Base-by-base conservation (phyloP, 345 rosid genomes). In the Viola odorata region DNA sequence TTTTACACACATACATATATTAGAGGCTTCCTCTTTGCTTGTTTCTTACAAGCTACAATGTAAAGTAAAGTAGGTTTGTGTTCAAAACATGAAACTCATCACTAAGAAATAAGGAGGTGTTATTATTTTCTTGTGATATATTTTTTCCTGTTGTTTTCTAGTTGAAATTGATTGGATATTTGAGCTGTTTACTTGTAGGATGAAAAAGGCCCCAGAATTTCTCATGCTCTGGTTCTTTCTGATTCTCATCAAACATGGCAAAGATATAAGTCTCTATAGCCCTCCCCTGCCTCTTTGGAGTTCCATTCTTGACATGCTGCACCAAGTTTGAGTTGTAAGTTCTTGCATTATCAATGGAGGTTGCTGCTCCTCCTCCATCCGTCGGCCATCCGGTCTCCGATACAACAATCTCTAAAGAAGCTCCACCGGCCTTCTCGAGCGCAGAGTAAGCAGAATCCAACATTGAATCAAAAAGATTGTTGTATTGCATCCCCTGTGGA, bases 301-400 rank as follows among this genome's bases (percentile, higher is more conserved):
- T 74, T 50, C 74, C 78, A 39, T 49, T 51, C 57, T 68, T 64
- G 23, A 69, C 74, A 50, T 41, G 74, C 6, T 15, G 53, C 32
- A 53, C 41, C 58, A 55, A 7, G 41, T 55, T 55, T 13, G 14
- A 53, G 39, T 48, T 53, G 39, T 75, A 75, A 15, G 63, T 63
- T 56, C 56, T 67, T 12, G 79, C 72, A 63, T 67, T 75, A 0
- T 67, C 73, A 14, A 67, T 6, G 3, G 53, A 47, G 3, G 79
- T 41, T 2, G 44, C 56, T 4, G 6, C 6, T 5, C 65, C 12
- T 10, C 61, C 76, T 10, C 73, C 70, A 0, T 9, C 61, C 2
- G 76, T 41, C 1, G 68, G 79, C 79, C 79, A 71, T 3, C 79
- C 70, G 3, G 57, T 70, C 50, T 71, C 79, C 3, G 70, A 67